phyloP scores from a whole-genome alignment of 306 rosid genomes.

The Fagus sylvatica region DNA sequence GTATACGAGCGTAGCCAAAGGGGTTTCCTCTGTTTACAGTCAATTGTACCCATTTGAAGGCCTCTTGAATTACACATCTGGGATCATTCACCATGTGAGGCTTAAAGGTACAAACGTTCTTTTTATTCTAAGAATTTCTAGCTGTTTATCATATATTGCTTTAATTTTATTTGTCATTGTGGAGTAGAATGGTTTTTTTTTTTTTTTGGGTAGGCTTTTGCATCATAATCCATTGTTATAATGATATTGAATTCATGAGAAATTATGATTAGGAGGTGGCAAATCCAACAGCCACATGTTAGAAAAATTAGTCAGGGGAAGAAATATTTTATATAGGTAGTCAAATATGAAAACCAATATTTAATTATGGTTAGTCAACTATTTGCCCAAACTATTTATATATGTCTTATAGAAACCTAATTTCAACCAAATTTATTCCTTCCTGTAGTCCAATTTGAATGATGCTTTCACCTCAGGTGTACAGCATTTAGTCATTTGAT shows the following conservation, averaged over 20 bases:
- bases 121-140: neutral
- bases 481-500: neutral
- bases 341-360: neutral
- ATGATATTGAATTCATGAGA: neutral
- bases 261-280: neutral
- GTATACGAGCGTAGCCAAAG: slow-evolving; percentile 46
- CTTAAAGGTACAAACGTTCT: slow-evolving; percentile 51
- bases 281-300: neutral
- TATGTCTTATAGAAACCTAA: neutral
- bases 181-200: no score
- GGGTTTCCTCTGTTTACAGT: slow-evolving; percentile 65
- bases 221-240: neutral
- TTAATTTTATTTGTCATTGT: neutral
- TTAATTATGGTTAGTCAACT: neutral
- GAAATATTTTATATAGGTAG: neutral
- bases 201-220: neutral
- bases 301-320: neutral
- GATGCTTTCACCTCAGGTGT: neutral
- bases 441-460: neutral
- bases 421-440: neutral
- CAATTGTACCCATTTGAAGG: slow-evolving; percentile 86
- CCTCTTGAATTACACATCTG: slow-evolving; percentile 84
- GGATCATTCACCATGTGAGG: slow-evolving; percentile 86
- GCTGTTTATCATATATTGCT: slow-evolving; percentile 2
- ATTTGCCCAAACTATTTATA: neutral